Conservation (phyloP, 2,329 filamentous ascomycete genomes). For the Ascochyta koolunga region DNA sequence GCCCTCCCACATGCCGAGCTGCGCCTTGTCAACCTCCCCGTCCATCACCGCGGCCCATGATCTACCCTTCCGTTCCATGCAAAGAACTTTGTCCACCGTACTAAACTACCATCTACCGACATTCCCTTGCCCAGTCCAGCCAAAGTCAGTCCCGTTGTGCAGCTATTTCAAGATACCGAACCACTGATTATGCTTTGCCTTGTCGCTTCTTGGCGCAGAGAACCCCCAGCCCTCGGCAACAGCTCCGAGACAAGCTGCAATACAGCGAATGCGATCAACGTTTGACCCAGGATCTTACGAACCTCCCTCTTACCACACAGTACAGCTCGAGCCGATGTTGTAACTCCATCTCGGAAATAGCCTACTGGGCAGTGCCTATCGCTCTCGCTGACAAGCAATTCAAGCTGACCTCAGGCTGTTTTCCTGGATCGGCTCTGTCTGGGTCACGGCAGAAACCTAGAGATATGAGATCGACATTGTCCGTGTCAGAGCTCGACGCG, state of each 20-base stretch:
- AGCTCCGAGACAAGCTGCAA: not conserved
- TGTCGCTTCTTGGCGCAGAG: not conserved
- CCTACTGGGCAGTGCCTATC: not conserved
- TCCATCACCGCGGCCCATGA: constrained; percentile 5
- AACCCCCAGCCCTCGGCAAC: not conserved
- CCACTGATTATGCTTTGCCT: not conserved
- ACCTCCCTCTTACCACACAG: not conserved
- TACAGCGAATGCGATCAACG: not conserved
- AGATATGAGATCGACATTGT: not conserved
- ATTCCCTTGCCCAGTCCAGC: not conserved
- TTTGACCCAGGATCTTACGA: not conserved
- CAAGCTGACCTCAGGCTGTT: not conserved
- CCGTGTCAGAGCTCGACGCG: not conserved
- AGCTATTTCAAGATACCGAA: not conserved
- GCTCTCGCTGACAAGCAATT: not conserved
- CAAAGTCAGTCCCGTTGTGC: not conserved
- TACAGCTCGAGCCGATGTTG: not conserved
- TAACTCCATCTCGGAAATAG: not conserved
- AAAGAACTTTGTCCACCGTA: not conserved
- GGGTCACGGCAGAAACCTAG: too few species aligned
- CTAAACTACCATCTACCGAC: not conserved
- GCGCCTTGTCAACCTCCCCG: constrained; percentile 1
- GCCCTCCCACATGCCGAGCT: not conserved
- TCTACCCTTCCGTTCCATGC: not conserved
- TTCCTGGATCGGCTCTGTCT: too few species aligned